A percentile compares a stretch with the other conserved stretches of the same genome.
Evolutionary conservation across 2,329 filamentous ascomycete species (phyloP).

Genomic region (Clarireedia paspali): DNA sequence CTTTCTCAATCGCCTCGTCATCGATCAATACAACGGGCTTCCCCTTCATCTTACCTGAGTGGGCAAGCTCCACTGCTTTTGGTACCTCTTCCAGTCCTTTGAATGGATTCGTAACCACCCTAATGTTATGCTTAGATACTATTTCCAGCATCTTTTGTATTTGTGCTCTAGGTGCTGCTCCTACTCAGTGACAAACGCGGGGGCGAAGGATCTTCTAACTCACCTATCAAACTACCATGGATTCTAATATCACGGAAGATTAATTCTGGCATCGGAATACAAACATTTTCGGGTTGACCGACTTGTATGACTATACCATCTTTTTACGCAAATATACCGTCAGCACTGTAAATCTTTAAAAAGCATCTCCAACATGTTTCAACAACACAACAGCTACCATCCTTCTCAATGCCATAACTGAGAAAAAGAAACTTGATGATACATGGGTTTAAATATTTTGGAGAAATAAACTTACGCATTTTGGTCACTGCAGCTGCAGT

Average conservation of each 20-base stretch:
- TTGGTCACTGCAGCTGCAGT: constrained; percentile 47
- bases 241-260: constrained; percentile 47
- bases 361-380: background rate
- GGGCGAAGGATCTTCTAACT: constrained; percentile 5
- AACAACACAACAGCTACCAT: background rate
- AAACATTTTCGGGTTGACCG: constrained; percentile 39
- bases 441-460: background rate
- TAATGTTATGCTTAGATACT: constrained; percentile 39
- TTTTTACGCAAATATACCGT: background rate
- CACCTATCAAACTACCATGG: constrained; percentile 35
- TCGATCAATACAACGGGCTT: constrained; percentile 48
- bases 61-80: constrained; percentile 41
- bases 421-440: background rate
- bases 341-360: background rate
- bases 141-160: constrained; percentile 40
- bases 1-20: constrained; percentile 26
- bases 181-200: constrained; percentile 1
- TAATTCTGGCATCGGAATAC: constrained; percentile 37
- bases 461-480: constrained; percentile 36
- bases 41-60: constrained; percentile 45
- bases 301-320: constrained; percentile 47
- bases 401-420: background rate
- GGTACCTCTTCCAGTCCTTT: constrained; percentile 43
- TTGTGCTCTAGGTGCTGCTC: constrained; percentile 35
- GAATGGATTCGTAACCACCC: constrained; percentile 43